Percentiles rank a stretch among this genome's conserved stretches.
These are phyloP conservation scores for Cystobasidium onofrii DNA, from an alignment of 768 basidiomycete genomes.

Conservation along the genomic window DNA sequence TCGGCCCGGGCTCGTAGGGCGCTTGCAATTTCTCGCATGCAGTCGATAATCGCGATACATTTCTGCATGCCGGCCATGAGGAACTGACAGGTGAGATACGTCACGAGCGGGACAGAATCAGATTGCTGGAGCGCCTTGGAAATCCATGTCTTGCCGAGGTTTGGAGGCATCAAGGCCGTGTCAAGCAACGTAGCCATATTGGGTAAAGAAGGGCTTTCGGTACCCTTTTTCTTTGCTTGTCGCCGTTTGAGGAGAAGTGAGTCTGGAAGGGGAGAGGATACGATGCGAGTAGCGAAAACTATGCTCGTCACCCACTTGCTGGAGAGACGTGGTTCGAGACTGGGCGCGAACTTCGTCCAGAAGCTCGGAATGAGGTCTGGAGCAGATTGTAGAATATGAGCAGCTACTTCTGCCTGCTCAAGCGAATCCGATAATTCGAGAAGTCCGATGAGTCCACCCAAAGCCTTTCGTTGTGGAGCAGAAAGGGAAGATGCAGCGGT, in stretches of 20 bases:
- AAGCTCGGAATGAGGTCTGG: conserved; percentile 30
- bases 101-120: conserved; percentile 4
- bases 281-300: conserved; percentile 66
- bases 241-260: conserved; percentile 29
- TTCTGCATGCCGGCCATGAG: conserved; percentile 19
- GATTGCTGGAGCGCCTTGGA: conserved; percentile 69
- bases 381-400: background rate
- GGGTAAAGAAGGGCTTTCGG: conserved; percentile 59
- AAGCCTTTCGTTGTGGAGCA: conserved; percentile 16
- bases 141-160: conserved; percentile 61
- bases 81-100: conserved; percentile 20
- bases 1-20: background rate
- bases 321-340: conserved; percentile 75
- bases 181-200: conserved; percentile 50
- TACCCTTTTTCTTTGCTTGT: conserved; percentile 49
- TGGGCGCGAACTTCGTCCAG: conserved; percentile 40
- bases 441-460: conserved; percentile 23
- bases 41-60: background rate
- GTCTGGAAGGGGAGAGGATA: conserved; percentile 50
- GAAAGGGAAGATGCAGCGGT: background rate
- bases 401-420: conserved; percentile 18
- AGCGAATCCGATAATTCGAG: conserved; percentile 20
- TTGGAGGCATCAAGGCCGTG: conserved; percentile 69
- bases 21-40: background rate
- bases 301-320: conserved; percentile 88